Evolutionary conservation across 495 filamentous ascomycete genomes (phyloP).

Genomic region (Tirmania nivea): DNA sequence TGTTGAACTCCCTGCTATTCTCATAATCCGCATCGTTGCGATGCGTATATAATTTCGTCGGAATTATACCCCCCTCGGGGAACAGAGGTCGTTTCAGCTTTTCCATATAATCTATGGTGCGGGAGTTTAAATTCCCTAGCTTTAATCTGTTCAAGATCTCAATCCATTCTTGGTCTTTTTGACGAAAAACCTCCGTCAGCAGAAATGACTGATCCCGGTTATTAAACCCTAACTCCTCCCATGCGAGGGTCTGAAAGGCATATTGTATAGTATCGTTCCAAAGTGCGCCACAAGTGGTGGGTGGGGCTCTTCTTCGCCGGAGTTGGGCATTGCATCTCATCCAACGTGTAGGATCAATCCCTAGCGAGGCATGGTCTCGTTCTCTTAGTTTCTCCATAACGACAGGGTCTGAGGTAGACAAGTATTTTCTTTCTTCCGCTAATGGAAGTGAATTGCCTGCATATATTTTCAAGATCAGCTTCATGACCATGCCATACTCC

Average conservation of each 20-base stretch:
- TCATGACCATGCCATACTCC: too few species aligned
- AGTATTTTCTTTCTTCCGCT: neutral
- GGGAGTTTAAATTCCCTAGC: slow-evolving; percentile 1
- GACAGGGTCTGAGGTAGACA: neutral
- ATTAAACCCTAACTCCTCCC: slow-evolving; percentile 9
- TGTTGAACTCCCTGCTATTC: slow-evolving; percentile 12
- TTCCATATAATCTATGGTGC: slow-evolving; percentile 4
- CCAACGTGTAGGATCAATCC: slow-evolving; percentile 4
- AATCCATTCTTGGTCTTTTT: slow-evolving; percentile 12
- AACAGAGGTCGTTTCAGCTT: slow-evolving; percentile 6
- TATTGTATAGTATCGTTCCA: slow-evolving; percentile 17
- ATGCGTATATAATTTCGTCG: slow-evolving; percentile 12
- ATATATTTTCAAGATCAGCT: neutral
- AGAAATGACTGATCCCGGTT: neutral
- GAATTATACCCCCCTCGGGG: slow-evolving; percentile 6
- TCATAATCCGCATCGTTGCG: slow-evolving; percentile 5
- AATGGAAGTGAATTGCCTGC: neutral
- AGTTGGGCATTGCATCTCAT: slow-evolving; percentile 3
- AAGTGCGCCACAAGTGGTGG: slow-evolving; percentile 5
- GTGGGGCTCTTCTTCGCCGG: neutral
- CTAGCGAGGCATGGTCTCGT: neutral
- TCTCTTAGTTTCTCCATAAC: neutral
- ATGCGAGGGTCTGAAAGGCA: slow-evolving; percentile 16
- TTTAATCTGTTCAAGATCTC: slow-evolving; percentile 9
- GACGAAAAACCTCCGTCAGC: slow-evolving; percentile 11